phyloP scores from a whole-genome alignment of 1,284 basidiomycete genomes.

The Singerocomus rubriflavus region DNA sequence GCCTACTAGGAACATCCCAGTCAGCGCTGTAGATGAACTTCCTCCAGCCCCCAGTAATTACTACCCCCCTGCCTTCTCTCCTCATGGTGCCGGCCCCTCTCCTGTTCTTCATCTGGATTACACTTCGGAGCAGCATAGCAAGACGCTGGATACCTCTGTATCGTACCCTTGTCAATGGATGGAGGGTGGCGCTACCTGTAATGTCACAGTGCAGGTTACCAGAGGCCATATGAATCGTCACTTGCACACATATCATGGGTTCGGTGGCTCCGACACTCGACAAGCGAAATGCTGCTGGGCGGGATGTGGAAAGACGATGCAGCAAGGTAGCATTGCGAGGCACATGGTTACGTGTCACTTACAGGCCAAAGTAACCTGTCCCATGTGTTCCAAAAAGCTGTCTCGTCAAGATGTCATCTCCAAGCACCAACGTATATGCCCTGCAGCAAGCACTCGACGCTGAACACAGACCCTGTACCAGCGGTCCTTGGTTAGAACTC shows the following conservation, averaged over 20 bases:
- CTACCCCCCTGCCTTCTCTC: not conserved
- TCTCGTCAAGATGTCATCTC: slow-evolving; percentile 29
- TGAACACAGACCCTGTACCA: slow-evolving; percentile 2
- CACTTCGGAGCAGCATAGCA: not conserved
- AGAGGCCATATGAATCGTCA: slow-evolving; percentile 29
- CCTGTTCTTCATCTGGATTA: not conserved
- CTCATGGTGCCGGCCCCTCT: not conserved
- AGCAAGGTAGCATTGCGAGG: slow-evolving; percentile 32
- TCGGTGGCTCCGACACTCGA: slow-evolving; percentile 23
- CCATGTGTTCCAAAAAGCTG: slow-evolving; percentile 29
- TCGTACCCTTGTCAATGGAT: slow-evolving; percentile 25
- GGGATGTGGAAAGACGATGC: slow-evolving; percentile 23
- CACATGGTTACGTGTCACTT: slow-evolving; percentile 30
- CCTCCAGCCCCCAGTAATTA: not conserved
- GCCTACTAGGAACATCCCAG: slow-evolving; percentile 1
- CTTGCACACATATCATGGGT: slow-evolving; percentile 24
- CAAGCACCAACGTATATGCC: slow-evolving; percentile 29
- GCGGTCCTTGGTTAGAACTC: not conserved
- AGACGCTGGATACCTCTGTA: slow-evolving; percentile 1
- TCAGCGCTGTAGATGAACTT: slow-evolving; percentile 4
- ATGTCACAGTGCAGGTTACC: slow-evolving; percentile 21
- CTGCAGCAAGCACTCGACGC: slow-evolving; percentile 18
- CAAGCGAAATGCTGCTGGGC: slow-evolving; percentile 22
- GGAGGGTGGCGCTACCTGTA: slow-evolving; percentile 13
- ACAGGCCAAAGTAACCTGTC: slow-evolving; percentile 29